These are phyloP conservation scores for Scheffersomyces coipomensis DNA, from an alignment of 805 yeast species.

Conservation along the genomic window DNA sequence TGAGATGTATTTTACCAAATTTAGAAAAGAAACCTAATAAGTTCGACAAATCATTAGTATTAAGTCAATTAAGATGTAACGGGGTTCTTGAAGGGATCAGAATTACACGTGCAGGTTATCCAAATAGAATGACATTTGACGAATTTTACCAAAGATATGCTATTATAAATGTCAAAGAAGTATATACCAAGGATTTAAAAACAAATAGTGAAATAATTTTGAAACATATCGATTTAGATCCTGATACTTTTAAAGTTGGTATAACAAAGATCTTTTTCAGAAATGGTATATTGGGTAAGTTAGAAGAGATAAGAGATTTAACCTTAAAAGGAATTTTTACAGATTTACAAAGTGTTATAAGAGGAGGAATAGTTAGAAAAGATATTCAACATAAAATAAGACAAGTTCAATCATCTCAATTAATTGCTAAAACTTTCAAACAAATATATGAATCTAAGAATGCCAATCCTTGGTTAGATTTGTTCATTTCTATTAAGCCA, in stretches of 20 bases:
- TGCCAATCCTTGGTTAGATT: slow-evolving; percentile 75
- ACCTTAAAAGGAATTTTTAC: slow-evolving; percentile 56
- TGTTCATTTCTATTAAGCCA: slow-evolving; percentile 73
- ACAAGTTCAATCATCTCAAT: slow-evolving; percentile 67
- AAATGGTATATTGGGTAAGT: slow-evolving; percentile 72
- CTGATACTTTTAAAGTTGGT: slow-evolving; percentile 63
- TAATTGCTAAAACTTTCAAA: slow-evolving; percentile 61
- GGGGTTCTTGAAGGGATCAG: slow-evolving; percentile 98
- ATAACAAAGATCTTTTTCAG: slow-evolving; percentile 72
- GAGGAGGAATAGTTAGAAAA: slow-evolving; percentile 63
- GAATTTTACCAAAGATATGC: slow-evolving; percentile 77
- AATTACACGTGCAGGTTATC: slow-evolving; percentile 95
- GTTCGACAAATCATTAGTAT: slow-evolving; percentile 73
- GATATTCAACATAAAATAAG: slow-evolving; percentile 47
- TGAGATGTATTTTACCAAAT: slow-evolving; percentile 93
- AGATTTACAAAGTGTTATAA: slow-evolving; percentile 58
- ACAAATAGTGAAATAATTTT: slow-evolving; percentile 69
- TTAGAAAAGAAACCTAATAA: slow-evolving; percentile 64
- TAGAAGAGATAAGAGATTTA: slow-evolving; percentile 75
- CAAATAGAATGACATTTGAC: slow-evolving; percentile 82
- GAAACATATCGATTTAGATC: slow-evolving; percentile 59
- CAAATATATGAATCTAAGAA: slow-evolving; percentile 44
- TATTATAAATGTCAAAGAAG: slow-evolving; percentile 47
- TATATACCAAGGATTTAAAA: slow-evolving; percentile 49
- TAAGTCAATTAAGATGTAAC: slow-evolving; percentile 90